Evolutionary conservation across 2,329 filamentous ascomycete species (phyloP), one percentile per base, ranked within the genome.

Genomic region (Colletotrichum somersetense): DNA sequence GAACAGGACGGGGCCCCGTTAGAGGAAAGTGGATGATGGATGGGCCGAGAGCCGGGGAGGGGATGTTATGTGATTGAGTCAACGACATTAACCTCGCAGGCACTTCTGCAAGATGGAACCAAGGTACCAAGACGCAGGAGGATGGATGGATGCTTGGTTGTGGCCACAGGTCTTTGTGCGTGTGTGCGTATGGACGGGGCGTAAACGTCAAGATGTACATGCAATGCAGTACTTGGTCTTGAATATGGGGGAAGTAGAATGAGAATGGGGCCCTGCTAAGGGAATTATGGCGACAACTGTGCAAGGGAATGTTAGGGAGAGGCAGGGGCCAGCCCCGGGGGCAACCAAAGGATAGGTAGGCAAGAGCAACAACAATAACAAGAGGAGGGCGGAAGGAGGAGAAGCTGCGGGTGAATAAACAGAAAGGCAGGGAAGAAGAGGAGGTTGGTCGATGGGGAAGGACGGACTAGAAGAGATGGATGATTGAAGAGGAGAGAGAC

Each of bases 81-180:
- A 69, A 72, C 59, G 57, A 72, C 69, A 61, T 61, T 61, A 64
- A 69, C 53, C 53, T 72, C 46, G 69, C 66, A 68, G 69, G 63
- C 59, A 48, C 58, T 53, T 46, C 58, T 72, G 69, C 69, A 72
- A 56, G 55, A 72, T n/a, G 52, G 67, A 55, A 52, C 46, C 59
- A 63, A 66, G 63, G 67, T 20, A 30, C 3, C 30, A 44, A 62
- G 57, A 66, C 66, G 71, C 66, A 70, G 55, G 40, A 56, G 35
- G 48, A 48, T 67, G 38, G 56, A 66, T 59, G 65, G 48, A 48
- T 67, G 38, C 62, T 71, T 71, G 59, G 59, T 69, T 59, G 65
- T 44, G 63, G 56, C 46, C 52, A 50, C 55, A 44, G 23, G n/a
- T 42, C n/a, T 58, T 40, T 59, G 30, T 62, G 58, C 38, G 18